Conservation (phyloP, 148 eudicot species). For the Spergularia bocconei region DNA sequence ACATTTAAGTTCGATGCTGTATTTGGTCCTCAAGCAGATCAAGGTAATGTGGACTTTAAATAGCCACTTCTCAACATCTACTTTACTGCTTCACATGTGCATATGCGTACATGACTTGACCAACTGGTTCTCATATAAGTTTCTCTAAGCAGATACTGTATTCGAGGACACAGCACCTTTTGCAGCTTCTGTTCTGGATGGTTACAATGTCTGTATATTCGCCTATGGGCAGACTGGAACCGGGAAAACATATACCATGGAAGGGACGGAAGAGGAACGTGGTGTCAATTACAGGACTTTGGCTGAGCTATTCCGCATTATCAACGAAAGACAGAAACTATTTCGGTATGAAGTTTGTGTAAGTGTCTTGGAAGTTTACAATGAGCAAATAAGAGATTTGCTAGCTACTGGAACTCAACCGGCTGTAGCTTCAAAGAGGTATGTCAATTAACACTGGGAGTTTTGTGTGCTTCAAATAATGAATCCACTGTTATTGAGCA, state of each 20-base stretch:
- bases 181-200: slow-evolving; percentile 90
- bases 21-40: slow-evolving; percentile 76
- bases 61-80: not conserved
- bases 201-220: slow-evolving; percentile 92
- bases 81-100: not conserved
- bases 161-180: slow-evolving; percentile 90
- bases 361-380: slow-evolving; percentile 87
- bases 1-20: slow-evolving; percentile 88
- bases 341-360: slow-evolving; percentile 73
- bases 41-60: slow-evolving; percentile 48
- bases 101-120: not conserved
- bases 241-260: slow-evolving; percentile 97
- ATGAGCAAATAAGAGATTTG: slow-evolving; percentile 92
- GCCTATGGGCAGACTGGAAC: slow-evolving; percentile 99
- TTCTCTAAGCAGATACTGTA: slow-evolving; percentile 49
- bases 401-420: slow-evolving; percentile 61
- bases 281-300: slow-evolving; percentile 94
- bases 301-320: slow-evolving; percentile 64
- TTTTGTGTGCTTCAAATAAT: not conserved
- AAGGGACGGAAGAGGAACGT: slow-evolving; percentile 77
- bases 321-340: slow-evolving; percentile 58
- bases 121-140: not conserved
- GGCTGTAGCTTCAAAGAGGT: slow-evolving; percentile 70
- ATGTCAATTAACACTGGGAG: not conserved
- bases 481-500: not conserved